phyloP scores from a whole-genome alignment of 805 yeast genomes.

The Grigorovia yakushimaensis region DNA sequence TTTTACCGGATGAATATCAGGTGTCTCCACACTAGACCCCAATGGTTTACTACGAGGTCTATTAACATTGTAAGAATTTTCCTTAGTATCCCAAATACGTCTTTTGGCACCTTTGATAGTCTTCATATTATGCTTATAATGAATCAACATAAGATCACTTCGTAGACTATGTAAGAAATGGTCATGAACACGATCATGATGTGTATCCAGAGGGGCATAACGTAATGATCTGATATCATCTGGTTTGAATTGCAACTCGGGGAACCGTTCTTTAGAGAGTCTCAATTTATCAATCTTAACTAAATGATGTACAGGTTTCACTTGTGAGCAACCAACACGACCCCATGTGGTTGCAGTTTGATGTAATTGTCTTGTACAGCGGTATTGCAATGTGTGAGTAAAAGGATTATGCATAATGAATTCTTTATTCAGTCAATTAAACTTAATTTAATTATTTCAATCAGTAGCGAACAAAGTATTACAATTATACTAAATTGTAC shows the following conservation, averaged over 20 bases:
- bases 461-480: no score
- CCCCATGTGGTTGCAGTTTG: slow-evolving; percentile 27
- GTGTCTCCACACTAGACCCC: slow-evolving; percentile 66
- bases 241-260: slow-evolving; percentile 54
- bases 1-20: slow-evolving; percentile 60
- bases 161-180: slow-evolving; percentile 67
- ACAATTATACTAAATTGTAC: no score
- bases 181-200: slow-evolving; percentile 69
- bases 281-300: slow-evolving; percentile 65
- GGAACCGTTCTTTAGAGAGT: slow-evolving; percentile 58
- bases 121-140: slow-evolving; percentile 58
- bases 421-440: no score
- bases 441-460: no score
- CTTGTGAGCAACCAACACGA: slow-evolving; percentile 57
- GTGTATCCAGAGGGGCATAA: slow-evolving; percentile 63
- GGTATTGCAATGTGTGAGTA: background rate
- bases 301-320: slow-evolving; percentile 86
- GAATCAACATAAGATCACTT: slow-evolving; percentile 68
- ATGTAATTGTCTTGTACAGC: background rate
- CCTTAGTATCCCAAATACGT: slow-evolving; percentile 69
- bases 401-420: no score
- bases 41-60: slow-evolving; percentile 68
- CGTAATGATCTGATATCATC: slow-evolving; percentile 73
- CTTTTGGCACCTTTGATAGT: slow-evolving; percentile 53
- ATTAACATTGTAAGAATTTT: slow-evolving; percentile 81